Evolutionary conservation across 2,329 filamentous ascomycete genomes (phyloP).

Genomic region (Decorospora gaudefroyi): DNA sequence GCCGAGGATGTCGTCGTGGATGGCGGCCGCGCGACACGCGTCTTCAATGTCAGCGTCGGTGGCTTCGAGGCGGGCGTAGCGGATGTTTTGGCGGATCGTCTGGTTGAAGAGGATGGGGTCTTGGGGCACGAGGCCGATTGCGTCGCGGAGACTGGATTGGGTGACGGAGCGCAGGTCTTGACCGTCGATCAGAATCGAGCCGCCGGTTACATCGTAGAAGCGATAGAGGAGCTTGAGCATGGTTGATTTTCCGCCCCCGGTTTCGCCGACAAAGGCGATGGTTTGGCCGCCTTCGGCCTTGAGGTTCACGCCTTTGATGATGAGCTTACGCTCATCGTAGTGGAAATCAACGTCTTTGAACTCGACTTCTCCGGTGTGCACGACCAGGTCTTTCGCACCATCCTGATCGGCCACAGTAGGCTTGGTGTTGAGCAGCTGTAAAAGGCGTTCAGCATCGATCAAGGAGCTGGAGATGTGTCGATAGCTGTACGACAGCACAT

Average conservation of each 20-base stretch:
- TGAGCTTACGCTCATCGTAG: constrained; percentile 59
- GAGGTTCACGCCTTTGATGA: constrained; percentile 57
- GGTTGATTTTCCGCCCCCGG: constrained; percentile 66
- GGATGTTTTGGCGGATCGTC: constrained; percentile 67
- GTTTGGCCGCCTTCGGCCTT: constrained; percentile 58
- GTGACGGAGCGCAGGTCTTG: constrained; percentile 64
- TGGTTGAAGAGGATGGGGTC: constrained; percentile 67
- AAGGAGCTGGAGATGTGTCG: constrained; percentile 58
- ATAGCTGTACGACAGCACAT: constrained; percentile 57
- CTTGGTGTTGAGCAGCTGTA: constrained; percentile 62
- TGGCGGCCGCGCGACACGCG: constrained; percentile 64
- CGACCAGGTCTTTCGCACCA: constrained; percentile 47
- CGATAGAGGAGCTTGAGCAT: constrained; percentile 64
- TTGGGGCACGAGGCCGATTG: constrained; percentile 67
- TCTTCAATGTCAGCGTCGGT: constrained; percentile 63
- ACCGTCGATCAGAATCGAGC: constrained; percentile 62
- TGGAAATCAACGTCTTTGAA: constrained; percentile 61
- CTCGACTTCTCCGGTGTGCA: constrained; percentile 56
- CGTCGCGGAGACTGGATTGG: constrained; percentile 60
- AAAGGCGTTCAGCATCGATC: constrained; percentile 67
- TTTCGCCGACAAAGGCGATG: constrained; percentile 65
- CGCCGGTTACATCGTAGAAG: constrained; percentile 62
- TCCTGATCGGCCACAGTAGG: constrained; percentile 57
- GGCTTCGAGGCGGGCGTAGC: constrained; percentile 65
- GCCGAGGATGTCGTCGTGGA: constrained; percentile 66